A percentile compares a stretch with the other conserved stretches of the same genome.
phyloP scores from a whole-genome alignment of 352 stramenopile species.

The Globisporangium spinosum region DNA sequence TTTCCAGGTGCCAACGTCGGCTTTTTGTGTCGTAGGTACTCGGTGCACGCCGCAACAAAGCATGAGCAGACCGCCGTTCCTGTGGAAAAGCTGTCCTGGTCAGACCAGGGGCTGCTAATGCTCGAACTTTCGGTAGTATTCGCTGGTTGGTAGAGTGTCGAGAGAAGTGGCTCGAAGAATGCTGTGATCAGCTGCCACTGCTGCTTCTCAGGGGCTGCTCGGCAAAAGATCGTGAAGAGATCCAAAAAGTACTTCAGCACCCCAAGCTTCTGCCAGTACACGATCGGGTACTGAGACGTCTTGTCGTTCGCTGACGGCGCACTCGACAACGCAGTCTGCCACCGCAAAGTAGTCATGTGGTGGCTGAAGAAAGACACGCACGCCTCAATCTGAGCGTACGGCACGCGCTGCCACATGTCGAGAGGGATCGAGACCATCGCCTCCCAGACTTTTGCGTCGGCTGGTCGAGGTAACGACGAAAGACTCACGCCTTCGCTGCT shows the following conservation, averaged over 20 bases:
- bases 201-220: conserved; percentile 46
- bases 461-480: conserved; percentile 39
- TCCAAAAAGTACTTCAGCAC: conserved; percentile 78
- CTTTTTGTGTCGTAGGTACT: conserved; percentile 52
- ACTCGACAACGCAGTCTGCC: conserved; percentile 35
- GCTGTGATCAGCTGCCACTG: conserved; percentile 66
- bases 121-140: conserved; percentile 66
- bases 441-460: conserved; percentile 70
- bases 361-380: conserved; percentile 57
- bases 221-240: conserved; percentile 70
- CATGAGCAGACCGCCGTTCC: conserved; percentile 75
- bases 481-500: conserved; percentile 14
- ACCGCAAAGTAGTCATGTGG: conserved; percentile 57
- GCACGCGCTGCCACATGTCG: conserved; percentile 41
- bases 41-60: conserved; percentile 72
- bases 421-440: conserved; percentile 48
- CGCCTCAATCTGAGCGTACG: conserved; percentile 37
- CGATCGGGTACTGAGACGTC: conserved; percentile 38
- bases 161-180: conserved; percentile 79
- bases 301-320: conserved; percentile 4
- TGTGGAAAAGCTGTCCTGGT: conserved; percentile 68
- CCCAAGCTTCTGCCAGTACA: conserved; percentile 66
- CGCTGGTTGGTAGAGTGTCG: conserved; percentile 74
- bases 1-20: not conserved
- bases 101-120: conserved; percentile 62